Conservation (phyloP, 306 rosid genomes). For the Cicer pinnatifidum region DNA sequence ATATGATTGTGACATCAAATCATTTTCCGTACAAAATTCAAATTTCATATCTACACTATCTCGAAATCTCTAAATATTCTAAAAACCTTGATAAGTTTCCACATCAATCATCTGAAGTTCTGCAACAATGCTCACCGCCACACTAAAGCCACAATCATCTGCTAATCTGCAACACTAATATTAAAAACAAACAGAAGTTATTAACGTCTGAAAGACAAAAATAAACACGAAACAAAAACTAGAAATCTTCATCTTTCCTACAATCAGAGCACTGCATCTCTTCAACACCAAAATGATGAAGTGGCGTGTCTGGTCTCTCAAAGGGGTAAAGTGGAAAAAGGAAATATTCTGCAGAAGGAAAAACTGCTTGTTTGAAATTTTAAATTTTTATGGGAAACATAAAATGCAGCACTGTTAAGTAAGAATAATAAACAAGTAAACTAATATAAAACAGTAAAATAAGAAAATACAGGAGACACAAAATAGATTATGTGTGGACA, state of each 20-base stretch:
- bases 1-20: too few relatives aligned
- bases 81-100: background rate
- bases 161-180: too few relatives aligned
- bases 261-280: background rate
- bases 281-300: conserved; percentile 1
- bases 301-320: background rate
- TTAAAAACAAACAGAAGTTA: too few relatives aligned
- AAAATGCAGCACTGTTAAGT: background rate
- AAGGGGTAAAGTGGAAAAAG: background rate
- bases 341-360: background rate
- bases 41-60: too few relatives aligned
- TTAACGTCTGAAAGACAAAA: too few relatives aligned
- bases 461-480: background rate
- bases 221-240: too few relatives aligned
- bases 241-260: background rate
- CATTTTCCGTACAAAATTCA: too few relatives aligned
- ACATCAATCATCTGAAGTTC: background rate
- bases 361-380: background rate
- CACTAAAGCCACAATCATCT: background rate
- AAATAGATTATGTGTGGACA: background rate
- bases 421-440: background rate
- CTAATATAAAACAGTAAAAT: background rate
- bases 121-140: background rate
- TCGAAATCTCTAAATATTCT: too few relatives aligned
- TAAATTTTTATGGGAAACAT: background rate